A percentile compares a stretch with the other conserved stretches of the same genome.
phyloP scores from a whole-genome alignment of 1,139 yeast species.

The Tardiomyces blankii region DNA sequence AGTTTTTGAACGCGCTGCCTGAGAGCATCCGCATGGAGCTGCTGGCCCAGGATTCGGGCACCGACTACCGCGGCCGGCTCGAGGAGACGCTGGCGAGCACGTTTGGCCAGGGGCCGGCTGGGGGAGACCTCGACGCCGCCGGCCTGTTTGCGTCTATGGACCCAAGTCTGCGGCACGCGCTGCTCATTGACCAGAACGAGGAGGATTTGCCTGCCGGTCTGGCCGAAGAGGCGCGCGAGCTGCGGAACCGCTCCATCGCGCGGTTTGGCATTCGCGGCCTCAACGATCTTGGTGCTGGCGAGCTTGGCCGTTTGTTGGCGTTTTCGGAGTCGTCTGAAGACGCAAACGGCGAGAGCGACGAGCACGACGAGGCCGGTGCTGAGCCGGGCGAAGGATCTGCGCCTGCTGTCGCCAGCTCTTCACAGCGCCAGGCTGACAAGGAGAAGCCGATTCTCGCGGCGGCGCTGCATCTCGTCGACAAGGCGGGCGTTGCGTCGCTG shows the following conservation, averaged over 20 bases:
- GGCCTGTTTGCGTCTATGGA: slow-evolving; percentile 26
- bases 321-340: neutral
- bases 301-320: neutral
- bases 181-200: slow-evolving; percentile 26
- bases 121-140: slow-evolving; percentile 20
- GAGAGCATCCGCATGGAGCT: slow-evolving; percentile 64
- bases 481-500: slow-evolving; percentile 64
- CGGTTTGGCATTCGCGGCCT: slow-evolving; percentile 1
- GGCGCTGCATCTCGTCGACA: slow-evolving; percentile 52
- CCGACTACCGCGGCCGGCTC: slow-evolving; percentile 3
- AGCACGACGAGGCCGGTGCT: slow-evolving; percentile 10
- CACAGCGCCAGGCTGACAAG: slow-evolving; percentile 3
- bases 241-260: slow-evolving; percentile 16
- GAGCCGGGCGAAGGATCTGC: slow-evolving; percentile 13
- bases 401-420: neutral
- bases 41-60: slow-evolving; percentile 44
- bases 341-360: neutral
- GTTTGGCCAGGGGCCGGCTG: slow-evolving; percentile 16
- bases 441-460: slow-evolving; percentile 14
- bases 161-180: slow-evolving; percentile 25
- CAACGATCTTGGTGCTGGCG: neutral
- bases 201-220: slow-evolving; percentile 22
- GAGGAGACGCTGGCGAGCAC: slow-evolving; percentile 25
- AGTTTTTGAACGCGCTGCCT: slow-evolving; percentile 74
- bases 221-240: slow-evolving; percentile 24